A percentile compares a stretch with the other conserved stretches of the same genome.
phyloP scores from a whole-genome alignment of 495 filamentous ascomycete genomes.

The Lophiotrema nucula region DNA sequence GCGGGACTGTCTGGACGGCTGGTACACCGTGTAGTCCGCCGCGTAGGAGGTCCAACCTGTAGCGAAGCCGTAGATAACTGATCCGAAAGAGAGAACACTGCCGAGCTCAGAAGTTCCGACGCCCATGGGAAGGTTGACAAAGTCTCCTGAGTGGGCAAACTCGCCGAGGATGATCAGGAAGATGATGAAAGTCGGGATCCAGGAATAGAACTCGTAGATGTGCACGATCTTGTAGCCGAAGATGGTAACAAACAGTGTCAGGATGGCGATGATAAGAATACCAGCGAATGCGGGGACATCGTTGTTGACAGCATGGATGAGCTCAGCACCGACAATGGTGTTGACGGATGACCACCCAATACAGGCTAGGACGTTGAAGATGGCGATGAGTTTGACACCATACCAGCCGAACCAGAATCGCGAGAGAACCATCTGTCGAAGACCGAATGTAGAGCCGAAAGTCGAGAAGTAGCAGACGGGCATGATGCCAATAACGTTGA shows the following conservation, averaged over 20 bases:
- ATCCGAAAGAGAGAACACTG: conserved; percentile 67
- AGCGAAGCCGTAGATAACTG: conserved; percentile 62
- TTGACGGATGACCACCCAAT: conserved; percentile 54
- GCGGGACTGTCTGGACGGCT: conserved; percentile 47
- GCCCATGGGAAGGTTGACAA: conserved; percentile 64
- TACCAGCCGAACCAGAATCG: conserved; percentile 61
- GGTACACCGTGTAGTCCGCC: conserved; percentile 83
- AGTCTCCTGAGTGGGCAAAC: conserved; percentile 74
- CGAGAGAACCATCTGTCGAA: conserved; percentile 83
- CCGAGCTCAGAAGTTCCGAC: conserved; percentile 63
- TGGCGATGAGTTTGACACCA: conserved; percentile 49
- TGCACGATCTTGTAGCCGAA: conserved; percentile 75
- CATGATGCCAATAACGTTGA: conserved; percentile 72
- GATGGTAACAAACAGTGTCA: conserved; percentile 68
- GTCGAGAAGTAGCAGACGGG: conserved; percentile 79
- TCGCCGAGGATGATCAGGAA: conserved; percentile 73
- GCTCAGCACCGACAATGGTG: conserved; percentile 78
- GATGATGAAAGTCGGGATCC: conserved; percentile 74
- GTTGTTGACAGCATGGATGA: conserved; percentile 71
- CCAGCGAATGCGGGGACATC: conserved; percentile 51
- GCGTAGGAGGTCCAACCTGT: conserved; percentile 80
- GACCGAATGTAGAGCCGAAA: conserved; percentile 73
- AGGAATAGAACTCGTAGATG: conserved; percentile 73
- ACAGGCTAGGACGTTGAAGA: conserved; percentile 75
- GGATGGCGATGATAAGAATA: conserved; percentile 71